Conservation (phyloP, 306 rosid genomes). For the Fagus sylvatica region DNA sequence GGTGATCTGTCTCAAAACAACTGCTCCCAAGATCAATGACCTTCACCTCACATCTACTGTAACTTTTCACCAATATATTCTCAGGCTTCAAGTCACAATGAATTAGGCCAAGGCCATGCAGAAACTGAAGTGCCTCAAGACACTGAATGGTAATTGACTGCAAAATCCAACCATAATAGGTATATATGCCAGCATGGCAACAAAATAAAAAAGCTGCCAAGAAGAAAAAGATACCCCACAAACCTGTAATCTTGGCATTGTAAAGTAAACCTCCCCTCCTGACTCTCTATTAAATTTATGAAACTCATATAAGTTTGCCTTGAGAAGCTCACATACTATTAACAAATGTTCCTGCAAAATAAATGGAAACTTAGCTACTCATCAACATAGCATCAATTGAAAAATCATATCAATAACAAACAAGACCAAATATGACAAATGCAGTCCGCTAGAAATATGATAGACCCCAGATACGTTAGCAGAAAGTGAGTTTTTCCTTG, state of each 20-base stretch:
- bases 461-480: not conserved
- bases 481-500: not conserved
- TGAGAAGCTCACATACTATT: constrained; percentile 95
- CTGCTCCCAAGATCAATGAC: constrained; percentile 99
- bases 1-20: constrained; percentile 98
- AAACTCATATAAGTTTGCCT: constrained; percentile 96
- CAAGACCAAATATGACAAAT: not conserved
- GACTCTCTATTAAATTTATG: constrained; percentile 97
- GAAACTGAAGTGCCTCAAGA: constrained; percentile 88
- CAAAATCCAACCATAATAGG: constrained; percentile 27
- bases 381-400: not conserved
- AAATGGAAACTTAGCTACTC: constrained; percentile 12
- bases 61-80: constrained; percentile 97
- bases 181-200: constrained; percentile 17
- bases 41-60: constrained; percentile 97
- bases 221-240: constrained; percentile 32
- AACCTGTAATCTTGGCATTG: constrained; percentile 99
- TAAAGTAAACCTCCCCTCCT: constrained; percentile 98
- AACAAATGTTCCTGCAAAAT: constrained; percentile 87
- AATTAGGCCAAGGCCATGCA: constrained; percentile 92
- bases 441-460: not conserved
- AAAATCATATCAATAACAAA: not conserved
- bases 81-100: constrained; percentile 99
- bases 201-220: constrained; percentile 10
- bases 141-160: constrained; percentile 99